Conservation (phyloP, 2,329 filamentous ascomycete genomes). For the Tolypocladium ovalisporum region DNA sequence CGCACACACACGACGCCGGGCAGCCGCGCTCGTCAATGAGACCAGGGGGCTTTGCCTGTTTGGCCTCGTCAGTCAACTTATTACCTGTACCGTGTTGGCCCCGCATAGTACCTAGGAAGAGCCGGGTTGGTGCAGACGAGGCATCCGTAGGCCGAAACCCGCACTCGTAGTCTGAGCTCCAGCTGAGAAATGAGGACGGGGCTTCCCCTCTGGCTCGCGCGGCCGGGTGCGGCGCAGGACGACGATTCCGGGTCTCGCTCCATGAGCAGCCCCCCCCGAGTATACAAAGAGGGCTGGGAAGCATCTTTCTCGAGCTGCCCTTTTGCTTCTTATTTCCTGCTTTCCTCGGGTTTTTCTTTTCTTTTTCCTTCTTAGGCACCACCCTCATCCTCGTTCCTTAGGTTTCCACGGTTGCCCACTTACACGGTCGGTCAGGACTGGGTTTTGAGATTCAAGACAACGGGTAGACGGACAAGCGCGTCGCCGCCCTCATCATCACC, state of each 20-base stretch:
- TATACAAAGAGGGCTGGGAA: constrained; percentile 10
- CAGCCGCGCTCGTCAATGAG: neutral
- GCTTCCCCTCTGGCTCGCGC: neutral
- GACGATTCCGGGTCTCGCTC: constrained; percentile 1
- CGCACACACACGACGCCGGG: neutral
- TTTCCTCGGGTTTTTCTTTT: neutral
- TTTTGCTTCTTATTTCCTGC: neutral
- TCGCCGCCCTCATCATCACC: neutral
- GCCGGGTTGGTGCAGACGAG: too few relatives aligned
- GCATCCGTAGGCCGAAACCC: neutral
- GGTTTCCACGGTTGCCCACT: too few relatives aligned
- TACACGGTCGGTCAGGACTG: neutral
- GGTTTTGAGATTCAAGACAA: neutral
- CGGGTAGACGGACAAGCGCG: neutral
- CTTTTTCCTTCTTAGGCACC: neutral
- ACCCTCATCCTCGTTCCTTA: too few relatives aligned
- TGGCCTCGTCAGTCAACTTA: neutral
- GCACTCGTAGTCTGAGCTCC: neutral
- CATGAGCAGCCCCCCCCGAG: neutral
- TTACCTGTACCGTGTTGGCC: neutral
- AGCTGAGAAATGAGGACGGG: neutral
- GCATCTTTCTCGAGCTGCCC: neutral
- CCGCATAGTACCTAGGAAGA: neutral
- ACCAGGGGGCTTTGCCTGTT: neutral
- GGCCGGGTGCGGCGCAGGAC: constrained; percentile 2